Evolutionary conservation across 805 yeast genomes (phyloP), one percentile per base, ranked within the genome.

Genomic region (Tetrapisispora taiwanensis): DNA sequence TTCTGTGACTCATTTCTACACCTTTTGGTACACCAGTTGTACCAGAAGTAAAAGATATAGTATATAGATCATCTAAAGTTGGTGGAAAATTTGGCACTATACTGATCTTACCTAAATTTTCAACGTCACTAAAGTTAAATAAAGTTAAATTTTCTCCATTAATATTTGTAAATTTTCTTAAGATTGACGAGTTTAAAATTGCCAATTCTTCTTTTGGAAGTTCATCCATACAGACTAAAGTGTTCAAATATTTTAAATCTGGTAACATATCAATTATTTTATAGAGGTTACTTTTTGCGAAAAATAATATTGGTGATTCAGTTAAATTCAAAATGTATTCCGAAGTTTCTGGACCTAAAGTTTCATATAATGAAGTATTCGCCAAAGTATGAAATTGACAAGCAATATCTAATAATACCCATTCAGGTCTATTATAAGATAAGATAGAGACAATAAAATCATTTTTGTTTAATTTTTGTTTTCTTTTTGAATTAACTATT

Each of bases 21-120:
- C 89, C 89, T 61, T 82, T 81, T 39, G 89, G 89, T 15, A 72
- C 62, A 15, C 87, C 87, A 1, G 88, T 81, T 2, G 89, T 81
- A 28, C 89, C 89, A 0, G 85, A 78, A 2, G 89, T 82, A 58
- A 81, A 81, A 7, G 81, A 76, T 39, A 82, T 74, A 15, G 88
- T 79, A 57, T 76, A 78, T 17, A 73, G 39, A 20, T 74, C 71
- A 14, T 74, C 71, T 1, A 79, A 74, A 1, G 60, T 64, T 22
- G 86, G 83, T 12, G 75, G 75, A 34, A 59, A 54, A 47, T 59
- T 54, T 35, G 71, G 63, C 41, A 60, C 54, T 42, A 75, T 71
- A 38, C 74, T 66, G 46, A 71, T 58, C 48, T 51, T 54, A 41
- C 74, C 77, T 46, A 73, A 47, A 3, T 57, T 51, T 41, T 69